Percentiles rank a stretch among this genome's conserved stretches.
Conservation (phyloP, 2,329 filamentous ascomycete genomes). For the Monilinia aucupariae region DNA sequence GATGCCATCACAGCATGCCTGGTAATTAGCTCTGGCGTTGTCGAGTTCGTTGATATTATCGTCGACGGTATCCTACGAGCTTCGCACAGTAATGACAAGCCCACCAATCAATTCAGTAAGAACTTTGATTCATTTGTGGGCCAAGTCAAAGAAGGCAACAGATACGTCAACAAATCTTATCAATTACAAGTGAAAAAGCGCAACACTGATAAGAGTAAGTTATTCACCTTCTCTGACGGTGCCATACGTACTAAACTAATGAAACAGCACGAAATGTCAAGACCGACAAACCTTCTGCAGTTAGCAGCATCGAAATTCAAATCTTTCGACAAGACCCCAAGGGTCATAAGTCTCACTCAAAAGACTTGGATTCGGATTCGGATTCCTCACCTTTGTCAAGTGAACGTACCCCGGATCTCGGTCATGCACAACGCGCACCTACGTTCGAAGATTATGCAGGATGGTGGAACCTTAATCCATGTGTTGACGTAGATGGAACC, state of each 20-base stretch:
- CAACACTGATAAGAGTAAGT: constrained; percentile 17
- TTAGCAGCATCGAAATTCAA: constrained; percentile 17
- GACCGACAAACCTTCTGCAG: neutral
- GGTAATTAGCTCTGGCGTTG: constrained; percentile 8
- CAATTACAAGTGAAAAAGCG: constrained; percentile 21
- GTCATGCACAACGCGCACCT: constrained; percentile 18
- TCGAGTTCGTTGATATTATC: constrained; percentile 27
- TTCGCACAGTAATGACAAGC: constrained; percentile 14
- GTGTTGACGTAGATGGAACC: constrained; percentile 8
- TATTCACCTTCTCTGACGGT: neutral
- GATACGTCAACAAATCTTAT: neutral
- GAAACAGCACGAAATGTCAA: constrained; percentile 7
- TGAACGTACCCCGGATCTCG: neutral
- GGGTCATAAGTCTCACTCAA: neutral
- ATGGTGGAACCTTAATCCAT: constrained; percentile 23
- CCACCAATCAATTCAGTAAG: neutral
- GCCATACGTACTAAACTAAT: neutral
- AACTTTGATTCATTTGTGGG: constrained; percentile 2
- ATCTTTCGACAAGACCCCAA: constrained; percentile 15
- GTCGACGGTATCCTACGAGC: constrained; percentile 31
- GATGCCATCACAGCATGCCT: constrained; percentile 20
- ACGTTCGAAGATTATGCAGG: constrained; percentile 19
- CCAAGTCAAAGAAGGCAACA: neutral
- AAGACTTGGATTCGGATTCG: neutral
- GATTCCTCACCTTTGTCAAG: neutral